Evolutionary conservation across 2,329 filamentous ascomycete genomes (phyloP), one percentile per base, ranked within the genome.

Genomic region (Xylaria sp.): DNA sequence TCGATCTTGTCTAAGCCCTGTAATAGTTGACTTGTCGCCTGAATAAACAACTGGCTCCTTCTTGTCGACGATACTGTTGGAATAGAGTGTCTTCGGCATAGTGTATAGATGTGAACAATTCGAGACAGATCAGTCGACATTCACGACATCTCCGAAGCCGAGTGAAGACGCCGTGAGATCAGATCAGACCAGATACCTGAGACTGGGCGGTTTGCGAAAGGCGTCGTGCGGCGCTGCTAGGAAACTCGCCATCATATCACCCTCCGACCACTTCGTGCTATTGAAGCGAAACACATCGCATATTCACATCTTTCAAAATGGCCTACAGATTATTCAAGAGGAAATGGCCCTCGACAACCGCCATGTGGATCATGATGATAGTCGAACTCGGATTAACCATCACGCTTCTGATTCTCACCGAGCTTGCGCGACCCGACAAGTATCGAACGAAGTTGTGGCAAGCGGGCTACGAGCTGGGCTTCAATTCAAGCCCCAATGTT

Each of bases 401-500:
- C 59, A 83, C 87, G 15, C 78, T 85, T 52, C 83, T 94, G 66
- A 83, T 90, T 38, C 82, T 94, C 55, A 91, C 90, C 73, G 90
- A 87, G 68, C 87, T 94, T 71, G 85, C 90, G 35, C 87, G 90
- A 69, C 90, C 91, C 15, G 84, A 93, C 74, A 82, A 88, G 57
- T 94, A 89, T 76, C 86, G 91, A 49, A 88, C 87, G 8, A 85
- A 83, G 67, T 79, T 94, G 70, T 94, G 91, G 91, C 80, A 83
- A 72, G 87, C 92, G 70, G 91, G 91, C 66, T 87, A 82, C 63
- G 83, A 89, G 57, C 81, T 90, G 73, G 85, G 86, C 64, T 91
- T 90, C 81, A 94, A 94, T 77, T 92, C 89, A 64, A 87, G 87
- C 69, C 90, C 91, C 14, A 83, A 79, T 64, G 84, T 89, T 71